Evolutionary conservation across 805 yeast species (phyloP), one percentile per base, ranked within the genome.

Genomic region (Cyberlindnera sargentensis): DNA sequence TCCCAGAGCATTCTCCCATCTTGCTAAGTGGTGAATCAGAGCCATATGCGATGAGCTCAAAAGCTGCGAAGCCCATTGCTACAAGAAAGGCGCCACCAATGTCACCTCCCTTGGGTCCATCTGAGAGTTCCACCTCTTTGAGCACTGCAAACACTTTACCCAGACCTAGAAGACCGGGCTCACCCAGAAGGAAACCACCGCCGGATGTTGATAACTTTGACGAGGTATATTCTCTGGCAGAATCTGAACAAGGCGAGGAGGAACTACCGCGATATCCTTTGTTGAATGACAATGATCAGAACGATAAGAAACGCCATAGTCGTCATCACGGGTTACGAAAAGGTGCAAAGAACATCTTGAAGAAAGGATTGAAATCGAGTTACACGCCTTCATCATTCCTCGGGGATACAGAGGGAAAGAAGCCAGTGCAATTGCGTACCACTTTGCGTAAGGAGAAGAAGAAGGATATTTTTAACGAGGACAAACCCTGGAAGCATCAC

Each of bases 401-500:
- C 9, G 36, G 31, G 7, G 41, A 39, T 11, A 30, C 27, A 25
- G 33, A n/a, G 9, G 32, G 9, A 7, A 26, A 25, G 29, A 53
- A 45, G 31, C 54, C 59, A 3, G 54, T 52, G 2, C 61, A 55
- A 24, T 41, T 57, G 26, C 51, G 50, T 34, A 53, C 61, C 1
- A 58, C 62, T 4, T 45, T 57, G 49, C 42, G 61, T 31, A 58
- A 55, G 36, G 57, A 56, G 41, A 54, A 50, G 41, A 47, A 48
- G 47, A 40, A 42, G 44, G 67, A 67, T 15, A 61, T 62, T 27
- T 89, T 90, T 62, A 83, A 90, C 58, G 95, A 84, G 55, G 86
- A 84, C 47, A 88, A 89, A 62, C 98, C 98, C 0, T 89, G 97
- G 96, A 89, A 90, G 55, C 80, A 82, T 55, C 97, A 88, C 62